Evolutionary conservation across 345 rosid species (phyloP).

Genomic region (Leavenworthia alabamica): DNA sequence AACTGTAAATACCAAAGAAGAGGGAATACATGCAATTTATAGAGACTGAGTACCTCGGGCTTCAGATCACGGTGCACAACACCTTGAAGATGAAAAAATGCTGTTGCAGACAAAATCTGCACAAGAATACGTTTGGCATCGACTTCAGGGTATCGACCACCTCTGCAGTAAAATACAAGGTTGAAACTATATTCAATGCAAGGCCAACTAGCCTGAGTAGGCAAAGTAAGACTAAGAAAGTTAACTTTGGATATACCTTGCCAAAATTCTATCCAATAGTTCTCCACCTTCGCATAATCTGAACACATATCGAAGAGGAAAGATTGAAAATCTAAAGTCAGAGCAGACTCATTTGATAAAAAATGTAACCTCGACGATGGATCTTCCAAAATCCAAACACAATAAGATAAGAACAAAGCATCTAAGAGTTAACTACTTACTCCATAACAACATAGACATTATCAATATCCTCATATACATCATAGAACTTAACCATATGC

Average conservation of each 20-base stretch:
- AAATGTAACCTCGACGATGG: no score
- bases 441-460: slow-evolving; percentile 90
- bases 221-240: background rate
- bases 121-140: slow-evolving; percentile 77
- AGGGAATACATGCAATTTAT: background rate
- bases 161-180: slow-evolving; percentile 46
- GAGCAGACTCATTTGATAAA: background rate
- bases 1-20: background rate
- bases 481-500: slow-evolving; percentile 77
- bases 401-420: background rate
- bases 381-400: no score
- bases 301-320: slow-evolving; percentile 3
- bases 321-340: background rate
- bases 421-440: slow-evolving; percentile 40
- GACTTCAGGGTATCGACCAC: slow-evolving; percentile 85
- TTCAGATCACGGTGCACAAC: slow-evolving; percentile 95
- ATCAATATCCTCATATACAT: slow-evolving; percentile 76
- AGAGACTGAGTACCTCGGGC: slow-evolving; percentile 78
- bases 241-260: slow-evolving; percentile 70
- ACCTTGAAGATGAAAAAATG: slow-evolving; percentile 96
- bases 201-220: background rate
- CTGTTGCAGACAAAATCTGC: slow-evolving; percentile 74
- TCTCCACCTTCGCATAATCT: slow-evolving; percentile 99
- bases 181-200: background rate
- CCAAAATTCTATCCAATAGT: slow-evolving; percentile 80